Evolutionary conservation across 2,329 filamentous ascomycete genomes (phyloP).

Genomic region (Epicoccum sorghinum): DNA sequence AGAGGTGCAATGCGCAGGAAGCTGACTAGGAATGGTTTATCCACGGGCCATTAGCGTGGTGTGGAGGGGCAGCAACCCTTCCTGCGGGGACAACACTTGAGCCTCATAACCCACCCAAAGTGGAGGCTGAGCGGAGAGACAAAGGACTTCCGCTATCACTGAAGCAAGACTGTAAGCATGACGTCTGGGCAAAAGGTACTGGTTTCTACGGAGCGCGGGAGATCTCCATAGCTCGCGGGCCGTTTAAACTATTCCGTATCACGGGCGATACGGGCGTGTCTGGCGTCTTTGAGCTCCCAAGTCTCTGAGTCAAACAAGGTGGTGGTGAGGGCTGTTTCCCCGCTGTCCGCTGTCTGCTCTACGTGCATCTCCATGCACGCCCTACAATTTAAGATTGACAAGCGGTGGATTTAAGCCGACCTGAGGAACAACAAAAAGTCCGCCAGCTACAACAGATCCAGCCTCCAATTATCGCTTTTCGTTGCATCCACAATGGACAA

Average conservation of each 20-base stretch:
- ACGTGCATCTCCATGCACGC: not conserved
- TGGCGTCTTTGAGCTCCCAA: not conserved
- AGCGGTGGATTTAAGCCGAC: not conserved
- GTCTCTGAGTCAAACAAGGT: not conserved
- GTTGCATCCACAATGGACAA: slow-evolving; percentile 22
- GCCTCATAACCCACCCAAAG: too few relatives aligned
- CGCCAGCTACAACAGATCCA: not conserved
- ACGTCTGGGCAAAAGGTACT: not conserved
- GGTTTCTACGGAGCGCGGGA: not conserved
- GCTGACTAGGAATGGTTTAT: too few relatives aligned
- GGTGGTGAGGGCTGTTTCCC: not conserved
- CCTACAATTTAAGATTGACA: not conserved
- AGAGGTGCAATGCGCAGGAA: too few relatives aligned
- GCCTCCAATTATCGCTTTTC: not conserved
- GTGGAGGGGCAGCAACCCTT: too few relatives aligned
- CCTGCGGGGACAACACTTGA: too few relatives aligned
- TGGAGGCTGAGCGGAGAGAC: too few relatives aligned
- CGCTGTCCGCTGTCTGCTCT: not conserved
- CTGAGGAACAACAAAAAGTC: not conserved
- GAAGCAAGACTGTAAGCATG: not conserved
- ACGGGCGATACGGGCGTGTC: slow-evolving; percentile 7
- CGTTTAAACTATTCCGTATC: not conserved
- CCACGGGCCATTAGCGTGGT: too few relatives aligned
- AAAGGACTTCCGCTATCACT: too few relatives aligned
- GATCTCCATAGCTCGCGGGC: not conserved